Base-by-base conservation (phyloP, 2,329 filamentous ascomycete genomes). In the Alternaria consortialis region DNA sequence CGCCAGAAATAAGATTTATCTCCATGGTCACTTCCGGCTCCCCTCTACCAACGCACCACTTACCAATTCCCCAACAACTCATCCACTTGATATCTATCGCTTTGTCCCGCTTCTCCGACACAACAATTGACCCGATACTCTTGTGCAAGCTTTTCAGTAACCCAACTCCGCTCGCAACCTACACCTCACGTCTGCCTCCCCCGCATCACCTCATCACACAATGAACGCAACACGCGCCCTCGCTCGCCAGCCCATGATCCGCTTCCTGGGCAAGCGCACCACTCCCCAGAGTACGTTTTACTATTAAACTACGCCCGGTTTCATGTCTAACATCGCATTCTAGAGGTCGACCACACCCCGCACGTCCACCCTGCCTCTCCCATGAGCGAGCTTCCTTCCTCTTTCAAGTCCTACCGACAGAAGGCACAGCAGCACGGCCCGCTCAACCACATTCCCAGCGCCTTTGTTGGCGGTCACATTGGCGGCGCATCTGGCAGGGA, bases 341-440 rank as follows among this genome's bases (percentile, higher is more conserved):
- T 80, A 93, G 91, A 89, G 71, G 74, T 93, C 74, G 91, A 93
- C 84, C 90, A 93, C 84, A 84, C 88, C 46, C 90, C 90, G 64
- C 85, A 88, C 69, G 86, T 87, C 70, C 91, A 93, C 83, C 91
- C 91, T 39, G 90, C 89, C 62, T 89, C 90, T 29, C 90, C 90
- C 44, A 85, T 84, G 36, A 82, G 87, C 72, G 80, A 83, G 34
- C 88, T 93, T 25, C 91, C 91, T 42, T 79, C 85, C 67, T 87
- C 86, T 62, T 94, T 94, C 83, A 90, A 89, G 77, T 85, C 86
- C 72, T 94, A 94, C 85, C 90, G 91, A 75, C 87, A 91, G 80
- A 88, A 90, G 77, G 90, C 89, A 61, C 90, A 91, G 80, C 90
- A 92, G 80, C 90, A 93, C 76, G 91, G 91, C 34, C 91, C 91